These are phyloP conservation scores for Tympanopsis confertula DNA, from an alignment of 2,329 filamentous ascomycete genomes.

Conservation along the genomic window DNA sequence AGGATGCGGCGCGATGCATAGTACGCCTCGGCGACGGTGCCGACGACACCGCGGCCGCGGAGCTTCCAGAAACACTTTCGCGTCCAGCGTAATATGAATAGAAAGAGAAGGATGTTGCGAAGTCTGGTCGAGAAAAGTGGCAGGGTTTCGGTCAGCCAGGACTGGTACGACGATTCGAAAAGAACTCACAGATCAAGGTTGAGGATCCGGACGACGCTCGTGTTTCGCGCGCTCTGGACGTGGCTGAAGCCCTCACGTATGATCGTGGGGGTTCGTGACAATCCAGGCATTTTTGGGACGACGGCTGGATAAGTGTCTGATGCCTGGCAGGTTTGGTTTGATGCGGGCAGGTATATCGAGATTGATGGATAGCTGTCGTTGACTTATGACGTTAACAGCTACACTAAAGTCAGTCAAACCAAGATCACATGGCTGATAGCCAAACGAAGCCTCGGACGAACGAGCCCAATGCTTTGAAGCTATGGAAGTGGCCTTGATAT, in stretches of 20 bases:
- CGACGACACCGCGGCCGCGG: constrained; percentile 76
- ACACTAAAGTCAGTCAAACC: too few relatives aligned
- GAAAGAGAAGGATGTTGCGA: constrained; percentile 76
- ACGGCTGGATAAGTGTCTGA: not conserved
- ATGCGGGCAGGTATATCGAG: too few relatives aligned
- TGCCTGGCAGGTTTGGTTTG: not conserved
- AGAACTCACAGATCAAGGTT: constrained; percentile 58
- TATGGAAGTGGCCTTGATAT: too few relatives aligned
- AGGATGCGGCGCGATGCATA: constrained; percentile 56
- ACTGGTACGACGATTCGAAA: constrained; percentile 3
- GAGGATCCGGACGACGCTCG: constrained; percentile 43
- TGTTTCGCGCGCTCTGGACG: constrained; percentile 44
- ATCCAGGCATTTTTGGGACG: constrained; percentile 42
- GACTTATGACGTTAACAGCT: too few relatives aligned
- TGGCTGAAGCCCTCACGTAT: constrained; percentile 54
- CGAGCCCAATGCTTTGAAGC: too few relatives aligned
- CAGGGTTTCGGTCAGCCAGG: not conserved
- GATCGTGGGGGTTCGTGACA: constrained; percentile 60
- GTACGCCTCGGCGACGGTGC: constrained; percentile 67
- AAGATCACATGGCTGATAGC: too few relatives aligned
- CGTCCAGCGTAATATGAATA: constrained; percentile 76
- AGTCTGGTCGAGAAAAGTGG: constrained; percentile 34
- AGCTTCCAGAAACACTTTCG: constrained; percentile 74
- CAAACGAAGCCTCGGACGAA: too few relatives aligned
- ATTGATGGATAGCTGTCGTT: too few relatives aligned